Evolutionary conservation across 345 rosid species (phyloP), one percentile per base, ranked within the genome.

Genomic region (Combretum micranthum): DNA sequence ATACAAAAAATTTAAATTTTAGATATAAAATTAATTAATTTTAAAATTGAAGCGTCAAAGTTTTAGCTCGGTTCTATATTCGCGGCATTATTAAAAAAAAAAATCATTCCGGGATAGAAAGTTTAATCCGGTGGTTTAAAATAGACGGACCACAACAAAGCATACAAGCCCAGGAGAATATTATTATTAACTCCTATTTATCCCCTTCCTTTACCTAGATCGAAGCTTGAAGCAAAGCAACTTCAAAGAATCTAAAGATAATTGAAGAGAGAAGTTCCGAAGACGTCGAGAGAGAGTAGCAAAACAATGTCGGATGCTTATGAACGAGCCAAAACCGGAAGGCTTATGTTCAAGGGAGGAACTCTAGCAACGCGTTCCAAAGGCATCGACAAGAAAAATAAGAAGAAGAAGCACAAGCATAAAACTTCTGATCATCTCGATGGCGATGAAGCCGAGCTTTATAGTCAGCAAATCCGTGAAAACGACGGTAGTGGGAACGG

Each of bases 301-400:
- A 13, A 46, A 47, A 43, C 59, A 52, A 83, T 80, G 96, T 85
- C 96, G 63, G 82, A 85, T 52, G 74, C 96, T 2, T 90, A 85
- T 80, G 89, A 78, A 75, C 72, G 66, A 47, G 91, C 69, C 37
- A 85, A 78, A 53, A 90, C 76, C 18, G 96, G 96, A 49, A 71
- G 89, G 47, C 74, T 87, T 20, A 74, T 74, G 23, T 90, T 85
- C 82, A 90, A 87, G 72, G 96, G 88, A 42, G 97, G 96, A 26
- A 72, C 64, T 56, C 56, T 83, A 12, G 96, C 96, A 21, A 69
- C 81, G 8, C 72, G 81, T 62, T 67, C 76, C 64, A 90, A 83
- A 69, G 63, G 82, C 26, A 83, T 85, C 67, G 80, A 75, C 50
- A 89, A 86, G 81, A 87, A 76, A 69, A 72, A 69, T 47, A 83